phyloP scores from a whole-genome alignment of 2,329 filamentous ascomycete genomes.

The Talaromyces sp. region DNA sequence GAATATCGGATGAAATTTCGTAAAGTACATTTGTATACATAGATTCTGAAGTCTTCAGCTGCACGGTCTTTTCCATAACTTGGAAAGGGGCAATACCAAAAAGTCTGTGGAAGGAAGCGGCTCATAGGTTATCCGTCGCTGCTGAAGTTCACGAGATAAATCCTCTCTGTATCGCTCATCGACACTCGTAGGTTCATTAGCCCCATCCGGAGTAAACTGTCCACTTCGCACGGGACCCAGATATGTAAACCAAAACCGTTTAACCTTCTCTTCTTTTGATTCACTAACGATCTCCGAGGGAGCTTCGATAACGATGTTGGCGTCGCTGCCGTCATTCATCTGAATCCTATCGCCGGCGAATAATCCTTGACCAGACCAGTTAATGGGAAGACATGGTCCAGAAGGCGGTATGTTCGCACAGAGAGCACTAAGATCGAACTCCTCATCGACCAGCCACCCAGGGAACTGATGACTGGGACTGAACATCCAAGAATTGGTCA shows the following conservation, averaged over 20 bases:
- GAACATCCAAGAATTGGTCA: constrained; percentile 16
- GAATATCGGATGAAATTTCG: constrained; percentile 23
- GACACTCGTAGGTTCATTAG: neutral
- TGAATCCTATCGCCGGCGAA: neutral
- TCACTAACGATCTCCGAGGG: neutral
- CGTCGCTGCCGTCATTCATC: neutral
- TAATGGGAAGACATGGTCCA: constrained; percentile 4
- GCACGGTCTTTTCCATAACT: neutral
- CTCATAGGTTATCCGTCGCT: constrained; percentile 22
- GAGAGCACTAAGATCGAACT: constrained; percentile 27
- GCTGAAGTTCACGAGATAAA: constrained; percentile 20
- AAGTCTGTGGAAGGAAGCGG: constrained; percentile 15
- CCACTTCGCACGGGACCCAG: constrained; percentile 1
- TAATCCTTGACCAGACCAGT: neutral
- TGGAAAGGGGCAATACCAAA: neutral
- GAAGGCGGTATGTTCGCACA: constrained; percentile 21
- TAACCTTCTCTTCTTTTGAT: neutral
- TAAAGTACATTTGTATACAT: constrained; percentile 26
- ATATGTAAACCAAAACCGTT: constrained; percentile 10
- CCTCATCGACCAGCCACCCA: constrained; percentile 25
- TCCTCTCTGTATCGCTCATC: constrained; percentile 19
- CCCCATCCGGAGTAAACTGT: constrained; percentile 12
- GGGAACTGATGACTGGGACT: constrained; percentile 20
- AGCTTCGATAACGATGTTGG: neutral
- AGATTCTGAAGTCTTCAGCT: constrained; percentile 17